These are phyloP conservation scores for Ogataea zsoltii DNA, from an alignment of 805 yeast species.

Conservation along the genomic window DNA sequence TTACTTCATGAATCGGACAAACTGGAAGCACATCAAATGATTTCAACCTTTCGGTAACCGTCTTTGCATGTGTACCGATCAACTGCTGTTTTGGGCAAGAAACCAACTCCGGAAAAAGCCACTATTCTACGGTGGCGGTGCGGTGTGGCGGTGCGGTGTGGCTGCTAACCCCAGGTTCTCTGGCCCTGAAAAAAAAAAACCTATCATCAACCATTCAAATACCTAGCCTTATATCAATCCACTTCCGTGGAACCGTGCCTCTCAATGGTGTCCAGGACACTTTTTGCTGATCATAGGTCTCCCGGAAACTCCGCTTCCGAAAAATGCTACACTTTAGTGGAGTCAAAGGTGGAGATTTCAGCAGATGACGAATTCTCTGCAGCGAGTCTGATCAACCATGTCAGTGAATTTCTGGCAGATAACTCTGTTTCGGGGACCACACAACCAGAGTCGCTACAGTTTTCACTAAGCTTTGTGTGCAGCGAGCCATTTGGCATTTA, in stretches of 20 bases:
- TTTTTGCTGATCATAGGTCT: conserved; percentile 10
- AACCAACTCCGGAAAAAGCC: too few relatives aligned
- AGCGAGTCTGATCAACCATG: conserved; percentile 3
- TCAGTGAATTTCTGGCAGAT: not conserved
- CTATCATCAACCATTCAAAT: too few relatives aligned
- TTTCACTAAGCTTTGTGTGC: conserved; percentile 15
- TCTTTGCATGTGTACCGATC: too few relatives aligned
- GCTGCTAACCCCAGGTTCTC: too few relatives aligned
- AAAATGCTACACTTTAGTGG: conserved; percentile 16
- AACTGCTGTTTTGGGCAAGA: too few relatives aligned
- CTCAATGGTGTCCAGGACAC: conserved; percentile 14
- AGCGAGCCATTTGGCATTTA: conserved; percentile 6
- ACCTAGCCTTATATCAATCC: too few relatives aligned
- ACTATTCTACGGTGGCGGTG: too few relatives aligned
- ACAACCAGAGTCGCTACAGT: not conserved
- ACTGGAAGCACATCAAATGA: too few relatives aligned
- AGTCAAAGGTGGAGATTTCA: conserved; percentile 1
- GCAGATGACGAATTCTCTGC: conserved; percentile 2
- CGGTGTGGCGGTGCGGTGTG: too few relatives aligned
- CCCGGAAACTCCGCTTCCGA: not conserved
- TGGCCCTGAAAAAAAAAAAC: too few relatives aligned
- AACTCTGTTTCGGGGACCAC: not conserved
- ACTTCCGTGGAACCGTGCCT: not conserved
- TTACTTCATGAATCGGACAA: too few relatives aligned
- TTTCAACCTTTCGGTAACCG: too few relatives aligned